Percentiles rank a stretch among this genome's conserved stretches.
These are phyloP conservation scores for Lactarius trivialis DNA, from an alignment of 768 basidiomycete species.

Conservation along the genomic window DNA sequence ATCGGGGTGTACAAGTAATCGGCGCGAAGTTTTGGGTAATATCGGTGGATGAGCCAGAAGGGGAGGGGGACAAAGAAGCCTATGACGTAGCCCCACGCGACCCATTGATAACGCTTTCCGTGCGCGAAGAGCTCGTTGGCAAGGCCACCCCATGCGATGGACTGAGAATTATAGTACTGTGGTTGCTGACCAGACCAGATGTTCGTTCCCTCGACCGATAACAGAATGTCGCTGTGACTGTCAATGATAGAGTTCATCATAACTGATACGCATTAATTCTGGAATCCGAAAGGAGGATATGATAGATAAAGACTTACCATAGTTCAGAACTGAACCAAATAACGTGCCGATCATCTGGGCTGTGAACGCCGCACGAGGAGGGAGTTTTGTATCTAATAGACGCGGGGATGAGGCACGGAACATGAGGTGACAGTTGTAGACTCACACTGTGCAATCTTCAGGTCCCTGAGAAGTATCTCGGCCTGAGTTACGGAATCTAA, in stretches of 20 bases:
- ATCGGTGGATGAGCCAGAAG: constrained; percentile 43
- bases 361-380: constrained; percentile 43
- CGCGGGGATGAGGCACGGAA: neutral
- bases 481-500: constrained; percentile 40
- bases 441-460: constrained; percentile 43
- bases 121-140: constrained; percentile 17
- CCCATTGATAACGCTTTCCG: constrained; percentile 38
- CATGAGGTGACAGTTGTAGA: neutral
- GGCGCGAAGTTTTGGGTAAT: constrained; percentile 39
- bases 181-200: constrained; percentile 44
- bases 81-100: constrained; percentile 41
- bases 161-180: constrained; percentile 46
- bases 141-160: constrained; percentile 45
- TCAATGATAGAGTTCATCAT: constrained; percentile 55
- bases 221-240: constrained; percentile 42
- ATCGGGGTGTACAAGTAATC: constrained; percentile 46
- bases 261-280: constrained; percentile 26
- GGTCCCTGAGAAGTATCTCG: constrained; percentile 38
- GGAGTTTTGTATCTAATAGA: constrained; percentile 36
- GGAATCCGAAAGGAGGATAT: neutral
- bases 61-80: constrained; percentile 48
- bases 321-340: constrained; percentile 37
- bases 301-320: constrained; percentile 19
- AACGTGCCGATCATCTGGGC: constrained; percentile 45
- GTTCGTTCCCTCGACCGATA: constrained; percentile 51